Evolutionary conservation across 805 yeast genomes (phyloP), one percentile per base, ranked within the genome.

Genomic region (Spathaspora arborariae): DNA sequence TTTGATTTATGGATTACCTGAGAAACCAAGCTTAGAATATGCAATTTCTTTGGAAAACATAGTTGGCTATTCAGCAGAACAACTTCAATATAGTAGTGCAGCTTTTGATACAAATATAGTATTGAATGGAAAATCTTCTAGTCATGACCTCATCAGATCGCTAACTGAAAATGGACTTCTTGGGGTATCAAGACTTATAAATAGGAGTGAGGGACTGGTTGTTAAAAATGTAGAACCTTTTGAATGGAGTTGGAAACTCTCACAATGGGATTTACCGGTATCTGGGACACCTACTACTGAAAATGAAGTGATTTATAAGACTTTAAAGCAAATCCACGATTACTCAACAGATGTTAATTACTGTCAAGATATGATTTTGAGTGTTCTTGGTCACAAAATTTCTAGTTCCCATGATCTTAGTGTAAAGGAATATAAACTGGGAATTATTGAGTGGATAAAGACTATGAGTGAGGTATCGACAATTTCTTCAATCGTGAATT

Each of bases 211-310:
- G 2, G 38, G 45, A 21, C 26, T 41, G 11, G 24, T 20, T 10
- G 16, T 9, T 7, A 41, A 44, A 16, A 43, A 37, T 13, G 41
- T 26, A 4, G 37, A 21, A n/a, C 15, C 41, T 20, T 21, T 10
- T 1, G 59, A 56, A 19, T 82, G 89, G 80, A 78, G 82, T 1
- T 84, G 96, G 89, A 85, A 85, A 56, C 63, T 91, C 36, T 78
- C 76, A 38, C 78, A 79, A 42, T 91, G 97, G 97, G 85, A 84
- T 45, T 50, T 86, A 1, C 88, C 95, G 0, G 50, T 59, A 0
- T 72, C 82, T 1, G 59, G 56, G 2, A 52, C 48, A 0, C 58
- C 75, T 0, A 43, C 45, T 0, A 61, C 68, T 1, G 77, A 72
- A 35, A 71, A 78, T 39, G 76, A 75, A 39, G 65, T 71, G 2